Conservation (phyloP, 306 rosid genomes). For the Casuarina glauca region DNA sequence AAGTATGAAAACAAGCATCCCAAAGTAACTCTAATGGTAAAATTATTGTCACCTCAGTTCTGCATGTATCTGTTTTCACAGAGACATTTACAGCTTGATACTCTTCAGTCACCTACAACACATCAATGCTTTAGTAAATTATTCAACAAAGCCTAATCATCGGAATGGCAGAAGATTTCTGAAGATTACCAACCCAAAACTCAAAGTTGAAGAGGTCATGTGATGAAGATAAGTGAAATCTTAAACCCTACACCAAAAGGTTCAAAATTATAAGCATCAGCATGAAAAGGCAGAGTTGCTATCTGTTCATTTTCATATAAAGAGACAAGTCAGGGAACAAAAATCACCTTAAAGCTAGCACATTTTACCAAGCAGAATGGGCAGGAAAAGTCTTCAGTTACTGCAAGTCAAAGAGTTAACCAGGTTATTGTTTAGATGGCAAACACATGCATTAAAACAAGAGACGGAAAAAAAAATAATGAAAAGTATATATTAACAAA, state of each 20-base stretch:
- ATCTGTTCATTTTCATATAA: constrained; percentile 12
- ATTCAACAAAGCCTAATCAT: constrained; percentile 24
- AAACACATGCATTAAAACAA: neutral
- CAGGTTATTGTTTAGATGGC: neutral
- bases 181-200: constrained; percentile 73
- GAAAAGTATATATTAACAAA: neutral
- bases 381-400: constrained; percentile 76
- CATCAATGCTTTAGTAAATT: constrained; percentile 28
- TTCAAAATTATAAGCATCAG: constrained; percentile 24
- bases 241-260: constrained; percentile 61
- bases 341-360: constrained; percentile 72
- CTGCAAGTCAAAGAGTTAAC: constrained; percentile 48
- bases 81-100: constrained; percentile 70
- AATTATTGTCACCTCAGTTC: constrained; percentile 56
- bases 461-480: neutral
- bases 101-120: constrained; percentile 69
- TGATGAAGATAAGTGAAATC: constrained; percentile 60
- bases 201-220: constrained; percentile 82
- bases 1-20: neutral
- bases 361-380: constrained; percentile 78
- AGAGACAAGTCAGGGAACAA: constrained; percentile 18
- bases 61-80: constrained; percentile 44
- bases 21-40: constrained; percentile 9
- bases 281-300: constrained; percentile 15
- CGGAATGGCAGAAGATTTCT: constrained; percentile 21